Base-by-base conservation (phyloP, 371 early-diverging fungal genomes). In the Apophysomyces variabilis region DNA sequence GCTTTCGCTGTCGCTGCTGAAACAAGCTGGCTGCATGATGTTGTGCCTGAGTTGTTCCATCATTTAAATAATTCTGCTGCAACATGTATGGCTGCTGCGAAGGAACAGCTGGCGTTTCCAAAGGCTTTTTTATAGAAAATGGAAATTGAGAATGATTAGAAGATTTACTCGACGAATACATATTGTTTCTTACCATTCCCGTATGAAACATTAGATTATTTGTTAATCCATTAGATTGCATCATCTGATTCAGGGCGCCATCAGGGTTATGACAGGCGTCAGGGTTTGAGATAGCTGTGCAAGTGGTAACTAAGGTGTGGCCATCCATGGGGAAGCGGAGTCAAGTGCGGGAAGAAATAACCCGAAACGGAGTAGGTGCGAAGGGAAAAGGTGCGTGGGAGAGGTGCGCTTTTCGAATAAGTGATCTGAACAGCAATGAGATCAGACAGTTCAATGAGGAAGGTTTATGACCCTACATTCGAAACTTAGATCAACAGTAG, bases 21-120 rank as follows among this genome's bases (percentile, higher is more conserved):
- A 50, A 50, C 54, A 50, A 50, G 54, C 54, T 50, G 8, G 54
- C 54, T 50, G 54, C 54, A 50, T 50, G 54, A 50, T 50, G 54
- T 50, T 50, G 54, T 50, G 54, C 21, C 54, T 50, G 54, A 50
- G 21, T 50, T 50, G 54, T 50, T 50, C 21, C 54, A 50, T 50
- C 54, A 50, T 50, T 50, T 21, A 50, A 50, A 50, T 50, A 50
- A 50, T 50, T 50, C 54, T 50, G 54, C 54, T 50, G 54, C 54
- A 50, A 16, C 18, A 50, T 50, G 54, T 50, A 50, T 50, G 54
- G 11, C 5, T 50, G 54, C 54, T 50, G 54, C 54, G 54, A 50
- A 50, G 54, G 54, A 9, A 50, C 54, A n/a, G 54, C n/a, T 9
- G 54, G 54, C 54, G 54, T 50, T 9, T 21, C 54, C 21, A 50